phyloP scores from a whole-genome alignment of 2,329 filamentous ascomycete species.

The Mollisiaceae sp. region DNA sequence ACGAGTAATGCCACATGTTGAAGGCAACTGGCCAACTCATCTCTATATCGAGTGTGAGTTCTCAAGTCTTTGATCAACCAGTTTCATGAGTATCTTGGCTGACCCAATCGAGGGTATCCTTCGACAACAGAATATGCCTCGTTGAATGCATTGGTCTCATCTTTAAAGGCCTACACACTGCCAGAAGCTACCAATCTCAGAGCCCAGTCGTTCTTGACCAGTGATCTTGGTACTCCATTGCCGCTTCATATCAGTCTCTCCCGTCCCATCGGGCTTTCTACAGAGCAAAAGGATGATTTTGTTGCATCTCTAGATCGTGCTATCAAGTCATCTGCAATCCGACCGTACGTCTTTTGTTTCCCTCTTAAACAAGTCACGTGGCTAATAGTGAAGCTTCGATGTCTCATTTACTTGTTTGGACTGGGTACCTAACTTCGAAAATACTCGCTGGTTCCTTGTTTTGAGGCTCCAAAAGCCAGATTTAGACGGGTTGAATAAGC shows the following conservation, averaged over 20 bases:
- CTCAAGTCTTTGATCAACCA: constrained; percentile 13
- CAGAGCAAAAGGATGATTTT: constrained; percentile 74
- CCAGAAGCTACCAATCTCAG: constrained; percentile 32
- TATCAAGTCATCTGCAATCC: constrained; percentile 49
- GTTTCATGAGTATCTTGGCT: constrained; percentile 24
- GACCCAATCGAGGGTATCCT: constrained; percentile 58
- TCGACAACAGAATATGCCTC: constrained; percentile 51
- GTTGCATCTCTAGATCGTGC: constrained; percentile 56
- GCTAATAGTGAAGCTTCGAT: constrained; percentile 33
- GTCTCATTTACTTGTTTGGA: constrained; percentile 50
- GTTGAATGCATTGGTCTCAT: constrained; percentile 51
- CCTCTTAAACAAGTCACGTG: constrained; percentile 17
- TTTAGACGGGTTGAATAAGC: constrained; percentile 60
- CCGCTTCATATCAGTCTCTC: constrained; percentile 94
- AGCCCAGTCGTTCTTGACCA: constrained; percentile 74
- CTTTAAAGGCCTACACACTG: constrained; percentile 40
- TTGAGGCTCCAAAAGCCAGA: constrained; percentile 59
- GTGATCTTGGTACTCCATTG: constrained; percentile 75
- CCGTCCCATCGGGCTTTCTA: constrained; percentile 75
- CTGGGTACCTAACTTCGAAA: constrained; percentile 71
- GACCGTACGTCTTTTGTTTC: constrained; percentile 47
- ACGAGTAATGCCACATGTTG: constrained; percentile 80
- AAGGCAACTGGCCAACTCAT: constrained; percentile 92
- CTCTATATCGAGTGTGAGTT: constrained; percentile 88
- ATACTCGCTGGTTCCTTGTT: constrained; percentile 83